These are phyloP conservation scores for Solanum hybrid DNA, from an alignment of 305 asterid species.

Conservation along the genomic window DNA sequence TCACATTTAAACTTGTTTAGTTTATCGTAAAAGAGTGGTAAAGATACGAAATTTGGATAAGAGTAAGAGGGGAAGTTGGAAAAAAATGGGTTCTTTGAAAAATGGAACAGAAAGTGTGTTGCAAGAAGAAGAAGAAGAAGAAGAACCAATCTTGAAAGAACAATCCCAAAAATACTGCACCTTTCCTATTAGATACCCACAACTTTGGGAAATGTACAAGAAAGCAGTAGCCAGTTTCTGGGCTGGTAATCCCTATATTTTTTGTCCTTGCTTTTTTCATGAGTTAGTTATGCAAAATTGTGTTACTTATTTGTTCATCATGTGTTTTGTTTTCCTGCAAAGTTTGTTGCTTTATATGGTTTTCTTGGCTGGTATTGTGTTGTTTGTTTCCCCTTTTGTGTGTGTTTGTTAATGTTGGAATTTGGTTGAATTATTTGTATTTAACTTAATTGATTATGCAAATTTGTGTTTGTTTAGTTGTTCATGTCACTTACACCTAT, in stretches of 20 bases:
- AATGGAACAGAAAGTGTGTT: slow-evolving; percentile 21
- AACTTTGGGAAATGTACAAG: slow-evolving; percentile 77
- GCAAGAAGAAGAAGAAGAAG: slow-evolving; percentile 13
- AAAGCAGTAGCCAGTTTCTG: slow-evolving; percentile 63
- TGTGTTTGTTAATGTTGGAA: neutral
- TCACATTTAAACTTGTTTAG: neutral
- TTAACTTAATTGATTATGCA: neutral
- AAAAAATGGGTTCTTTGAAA: slow-evolving; percentile 49
- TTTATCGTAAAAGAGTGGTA: neutral
- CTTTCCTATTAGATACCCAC: slow-evolving; percentile 61
- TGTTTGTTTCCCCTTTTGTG: neutral
- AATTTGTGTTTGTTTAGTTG: neutral
- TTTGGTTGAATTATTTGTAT: neutral
- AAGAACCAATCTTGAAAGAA: slow-evolving; percentile 58
- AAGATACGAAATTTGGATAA: neutral
- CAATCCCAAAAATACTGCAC: slow-evolving; percentile 55
- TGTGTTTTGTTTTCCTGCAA: neutral
- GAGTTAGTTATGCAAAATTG: neutral
- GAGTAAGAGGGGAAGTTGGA: neutral
- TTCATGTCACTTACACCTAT: neutral
- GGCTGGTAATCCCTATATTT: slow-evolving; percentile 34
- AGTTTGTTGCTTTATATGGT: neutral
- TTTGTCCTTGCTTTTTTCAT: neutral
- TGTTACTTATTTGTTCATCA: neutral
- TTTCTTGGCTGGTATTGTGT: neutral